A percentile compares a stretch with the other conserved stretches of the same genome.
phyloP scores from a whole-genome alignment of 495 filamentous ascomycete genomes.

The Penicillium soppii region DNA sequence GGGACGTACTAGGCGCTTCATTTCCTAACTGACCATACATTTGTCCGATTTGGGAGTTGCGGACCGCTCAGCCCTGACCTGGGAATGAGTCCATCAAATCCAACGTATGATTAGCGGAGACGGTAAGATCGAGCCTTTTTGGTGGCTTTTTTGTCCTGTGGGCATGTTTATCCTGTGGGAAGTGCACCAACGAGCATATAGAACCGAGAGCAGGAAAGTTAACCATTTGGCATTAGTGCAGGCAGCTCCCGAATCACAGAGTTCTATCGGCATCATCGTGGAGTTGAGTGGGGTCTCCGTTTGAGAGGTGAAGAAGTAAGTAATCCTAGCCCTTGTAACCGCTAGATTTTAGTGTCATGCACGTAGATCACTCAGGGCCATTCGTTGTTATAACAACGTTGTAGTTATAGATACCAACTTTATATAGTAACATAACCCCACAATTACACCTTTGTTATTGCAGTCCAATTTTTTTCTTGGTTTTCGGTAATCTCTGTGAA shows the following conservation, averaged over 20 bases:
- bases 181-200: slow-evolving; percentile 39
- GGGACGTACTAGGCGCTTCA: slow-evolving; percentile 28
- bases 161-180: slow-evolving; percentile 16
- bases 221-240: slow-evolving; percentile 26
- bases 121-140: slow-evolving; percentile 31
- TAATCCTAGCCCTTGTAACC: background rate
- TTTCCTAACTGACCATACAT: slow-evolving; percentile 31
- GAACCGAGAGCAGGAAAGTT: slow-evolving; percentile 20
- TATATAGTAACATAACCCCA: background rate
- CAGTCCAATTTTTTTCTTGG: too few relatives aligned
- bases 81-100: slow-evolving; percentile 14
- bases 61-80: slow-evolving; percentile 9
- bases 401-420: too few relatives aligned
- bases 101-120: slow-evolving; percentile 39
- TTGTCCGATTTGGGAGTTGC: slow-evolving; percentile 1
- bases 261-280: slow-evolving; percentile 18
- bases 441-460: too few relatives aligned
- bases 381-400: background rate
- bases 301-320: background rate
- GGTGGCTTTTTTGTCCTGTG: slow-evolving; percentile 27
- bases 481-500: too few relatives aligned
- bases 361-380: slow-evolving; percentile 1
- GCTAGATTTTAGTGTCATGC: background rate
- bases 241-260: slow-evolving; percentile 27
- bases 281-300: too few relatives aligned